These are phyloP conservation scores for Acacia melanoxylon DNA, from an alignment of 306 rosid genomes.

Conservation along the genomic window DNA sequence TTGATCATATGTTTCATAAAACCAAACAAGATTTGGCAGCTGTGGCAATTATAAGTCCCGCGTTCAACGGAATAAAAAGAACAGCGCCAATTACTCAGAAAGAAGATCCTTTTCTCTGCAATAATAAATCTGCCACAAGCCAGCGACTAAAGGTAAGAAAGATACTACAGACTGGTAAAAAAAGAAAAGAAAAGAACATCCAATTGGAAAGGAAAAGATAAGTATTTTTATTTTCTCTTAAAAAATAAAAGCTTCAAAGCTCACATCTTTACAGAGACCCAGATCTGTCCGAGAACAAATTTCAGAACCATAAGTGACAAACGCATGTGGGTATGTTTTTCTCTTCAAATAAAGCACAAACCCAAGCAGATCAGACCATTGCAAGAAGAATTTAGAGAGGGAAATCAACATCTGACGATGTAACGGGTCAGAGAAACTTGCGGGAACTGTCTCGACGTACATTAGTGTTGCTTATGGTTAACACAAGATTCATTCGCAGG, in stretches of 20 bases:
- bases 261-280: constrained; percentile 70
- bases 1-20: constrained; percentile 58
- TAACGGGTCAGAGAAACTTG: constrained; percentile 50
- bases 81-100: constrained; percentile 45
- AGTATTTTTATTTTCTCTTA: not conserved
- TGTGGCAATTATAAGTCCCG: constrained; percentile 43
- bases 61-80: constrained; percentile 46
- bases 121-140: constrained; percentile 69
- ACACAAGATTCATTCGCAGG: constrained; percentile 41
- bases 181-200: constrained; percentile 52
- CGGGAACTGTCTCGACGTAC: constrained; percentile 58
- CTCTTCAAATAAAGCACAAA: constrained; percentile 42
- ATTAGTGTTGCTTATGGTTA: constrained; percentile 42
- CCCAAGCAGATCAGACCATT: constrained; percentile 59
- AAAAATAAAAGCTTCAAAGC: constrained; percentile 24
- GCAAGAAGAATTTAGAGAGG: constrained; percentile 45
- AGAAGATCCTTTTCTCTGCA: constrained; percentile 72
- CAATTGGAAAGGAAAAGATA: constrained; percentile 34
- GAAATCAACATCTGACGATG: constrained; percentile 51
- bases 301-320: constrained; percentile 39
- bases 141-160: constrained; percentile 46
- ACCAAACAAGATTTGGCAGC: constrained; percentile 42
- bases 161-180: constrained; percentile 50
- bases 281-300: constrained; percentile 57
- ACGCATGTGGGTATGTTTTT: constrained; percentile 47